phyloP scores from a whole-genome alignment of 1,284 basidiomycete species.

The Pseudozyma sp. region DNA sequence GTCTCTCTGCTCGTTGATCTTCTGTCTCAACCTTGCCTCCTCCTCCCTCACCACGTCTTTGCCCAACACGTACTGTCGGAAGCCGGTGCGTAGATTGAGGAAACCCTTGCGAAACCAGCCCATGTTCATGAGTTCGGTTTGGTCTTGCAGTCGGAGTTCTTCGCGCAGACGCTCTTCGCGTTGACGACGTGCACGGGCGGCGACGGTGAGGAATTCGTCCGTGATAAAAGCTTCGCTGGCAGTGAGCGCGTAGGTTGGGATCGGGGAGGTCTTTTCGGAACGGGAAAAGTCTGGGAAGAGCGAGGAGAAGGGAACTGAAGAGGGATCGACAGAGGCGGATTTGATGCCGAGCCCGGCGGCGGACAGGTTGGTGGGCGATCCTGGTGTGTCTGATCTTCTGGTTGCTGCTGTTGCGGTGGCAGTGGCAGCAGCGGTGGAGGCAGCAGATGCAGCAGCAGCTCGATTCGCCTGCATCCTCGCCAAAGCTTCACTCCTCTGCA shows the following conservation, averaged over 20 bases:
- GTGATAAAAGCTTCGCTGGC: constrained; percentile 29
- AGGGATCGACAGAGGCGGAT: constrained; percentile 23
- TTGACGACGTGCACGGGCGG: constrained; percentile 34
- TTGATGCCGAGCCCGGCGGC: constrained; percentile 28
- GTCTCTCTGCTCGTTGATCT: constrained; percentile 20
- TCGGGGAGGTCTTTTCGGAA: constrained; percentile 7
- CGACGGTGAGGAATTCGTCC: constrained; percentile 48
- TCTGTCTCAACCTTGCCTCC: constrained; percentile 15
- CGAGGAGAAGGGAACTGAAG: constrained; percentile 19
- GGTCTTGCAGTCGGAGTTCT: constrained; percentile 23
- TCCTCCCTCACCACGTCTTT: constrained; percentile 30
- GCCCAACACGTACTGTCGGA: constrained; percentile 41
- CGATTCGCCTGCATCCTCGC: constrained; percentile 25
- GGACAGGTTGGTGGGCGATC: constrained; percentile 13
- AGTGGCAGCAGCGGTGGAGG: constrained; percentile 5
- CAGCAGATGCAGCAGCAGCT: constrained; percentile 19
- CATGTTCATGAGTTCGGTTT: constrained; percentile 48
- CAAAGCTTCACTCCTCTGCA: constrained; percentile 37
- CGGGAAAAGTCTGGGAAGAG: constrained; percentile 35
- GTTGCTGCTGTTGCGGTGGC: neutral
- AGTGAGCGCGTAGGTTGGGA: constrained; percentile 17
- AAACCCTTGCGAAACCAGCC: constrained; percentile 49
- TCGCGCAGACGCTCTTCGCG: constrained; percentile 35
- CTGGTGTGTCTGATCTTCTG: neutral
- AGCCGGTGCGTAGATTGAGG: constrained; percentile 31